A percentile compares a stretch with the other conserved stretches of the same genome.
phyloP scores from a whole-genome alignment of 2,329 filamentous ascomycete species.

The Fusarium sp. region DNA sequence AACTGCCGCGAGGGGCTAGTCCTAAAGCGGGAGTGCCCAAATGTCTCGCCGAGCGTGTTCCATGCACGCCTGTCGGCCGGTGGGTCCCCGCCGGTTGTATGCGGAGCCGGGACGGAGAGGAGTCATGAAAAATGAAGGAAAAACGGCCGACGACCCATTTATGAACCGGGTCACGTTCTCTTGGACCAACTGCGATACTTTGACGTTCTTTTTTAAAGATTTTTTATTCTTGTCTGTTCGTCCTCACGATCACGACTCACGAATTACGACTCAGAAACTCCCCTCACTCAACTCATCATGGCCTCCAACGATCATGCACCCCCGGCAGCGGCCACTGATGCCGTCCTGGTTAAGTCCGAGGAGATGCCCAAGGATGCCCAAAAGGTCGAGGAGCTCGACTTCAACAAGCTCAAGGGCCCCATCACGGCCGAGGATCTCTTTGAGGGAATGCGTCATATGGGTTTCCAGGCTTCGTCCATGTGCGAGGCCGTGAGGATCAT shows the following conservation, averaged over 20 bases:
- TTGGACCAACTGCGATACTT: not conserved
- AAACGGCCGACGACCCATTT: not conserved
- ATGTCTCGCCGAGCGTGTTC: slow-evolving; percentile 12
- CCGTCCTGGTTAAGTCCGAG: slow-evolving; percentile 86
- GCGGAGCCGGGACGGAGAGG: slow-evolving; percentile 35
- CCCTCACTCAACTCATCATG: slow-evolving; percentile 39
- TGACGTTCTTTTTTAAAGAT: not conserved
- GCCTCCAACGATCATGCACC: slow-evolving; percentile 51
- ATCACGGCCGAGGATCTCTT: slow-evolving; percentile 90
- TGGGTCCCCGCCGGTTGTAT: slow-evolving; percentile 18
- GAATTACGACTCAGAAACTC: not conserved
- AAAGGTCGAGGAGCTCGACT: slow-evolving; percentile 91
- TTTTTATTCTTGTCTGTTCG: not conserved
- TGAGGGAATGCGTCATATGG: slow-evolving; percentile 85
- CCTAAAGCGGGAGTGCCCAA: slow-evolving; percentile 21
- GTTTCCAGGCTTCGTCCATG: slow-evolving; percentile 76
- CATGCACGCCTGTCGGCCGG: slow-evolving; percentile 23
- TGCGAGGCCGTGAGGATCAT: slow-evolving; percentile 91
- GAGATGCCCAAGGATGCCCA: slow-evolving; percentile 82
- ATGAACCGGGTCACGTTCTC: not conserved
- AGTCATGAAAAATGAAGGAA: slow-evolving; percentile 29
- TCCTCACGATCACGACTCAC: slow-evolving; percentile 12
- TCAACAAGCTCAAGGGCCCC: slow-evolving; percentile 80
- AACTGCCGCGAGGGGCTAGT: slow-evolving; percentile 35
- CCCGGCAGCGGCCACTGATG: slow-evolving; percentile 76